These are phyloP conservation scores for Clitoria ternatea DNA, from an alignment of 306 rosid genomes.

Conservation along the genomic window DNA sequence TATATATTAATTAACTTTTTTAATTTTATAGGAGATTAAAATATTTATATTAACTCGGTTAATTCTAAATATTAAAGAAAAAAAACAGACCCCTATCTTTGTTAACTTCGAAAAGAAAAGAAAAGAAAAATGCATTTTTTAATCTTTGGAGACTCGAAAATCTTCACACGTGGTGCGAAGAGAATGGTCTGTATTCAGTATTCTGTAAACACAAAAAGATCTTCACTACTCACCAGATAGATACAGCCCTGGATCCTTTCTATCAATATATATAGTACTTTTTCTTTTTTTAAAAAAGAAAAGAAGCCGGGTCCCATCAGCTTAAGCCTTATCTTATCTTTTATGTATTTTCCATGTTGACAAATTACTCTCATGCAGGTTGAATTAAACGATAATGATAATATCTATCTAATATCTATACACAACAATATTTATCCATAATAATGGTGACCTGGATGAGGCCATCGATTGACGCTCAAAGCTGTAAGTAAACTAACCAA, in stretches of 20 bases:
- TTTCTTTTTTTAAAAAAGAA: not conserved
- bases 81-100: not conserved
- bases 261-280: too few relatives aligned
- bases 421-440: not conserved
- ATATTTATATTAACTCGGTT: too few relatives aligned
- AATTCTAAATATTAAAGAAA: too few relatives aligned
- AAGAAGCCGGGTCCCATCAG: not conserved
- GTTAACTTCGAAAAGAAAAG: too few relatives aligned
- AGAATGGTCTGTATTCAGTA: not conserved
- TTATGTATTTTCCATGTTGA: slow-evolving; percentile 2
- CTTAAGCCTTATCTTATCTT: not conserved
- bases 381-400: not conserved
- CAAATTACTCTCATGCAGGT: not conserved
- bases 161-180: not conserved
- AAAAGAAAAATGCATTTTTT: too few relatives aligned
- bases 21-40: too few relatives aligned
- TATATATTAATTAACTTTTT: too few relatives aligned
- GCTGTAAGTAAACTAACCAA: not conserved
- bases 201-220: not conserved
- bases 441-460: not conserved
- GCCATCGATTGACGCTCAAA: not conserved
- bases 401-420: too few relatives aligned
- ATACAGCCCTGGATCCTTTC: not conserved
- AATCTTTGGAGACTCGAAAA: not conserved
- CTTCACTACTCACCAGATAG: not conserved